A percentile compares a stretch with the other conserved stretches of the same genome.
Evolutionary conservation across 2,329 filamentous ascomycete species (phyloP).

Genomic region (Byssochlamys sp.): DNA sequence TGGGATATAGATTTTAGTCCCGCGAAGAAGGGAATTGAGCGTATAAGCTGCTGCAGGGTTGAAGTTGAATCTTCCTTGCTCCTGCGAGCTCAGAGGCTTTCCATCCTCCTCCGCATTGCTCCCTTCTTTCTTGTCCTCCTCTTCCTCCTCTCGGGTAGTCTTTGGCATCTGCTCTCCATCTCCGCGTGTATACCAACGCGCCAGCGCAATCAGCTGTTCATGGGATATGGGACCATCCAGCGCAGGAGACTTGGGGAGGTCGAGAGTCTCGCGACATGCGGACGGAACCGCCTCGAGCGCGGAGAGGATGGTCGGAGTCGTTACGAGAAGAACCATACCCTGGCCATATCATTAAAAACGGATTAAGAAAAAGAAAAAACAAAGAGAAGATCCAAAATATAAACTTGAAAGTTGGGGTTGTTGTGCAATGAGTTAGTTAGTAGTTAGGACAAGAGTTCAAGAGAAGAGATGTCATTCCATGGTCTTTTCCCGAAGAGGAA

Average conservation of each 20-base stretch:
- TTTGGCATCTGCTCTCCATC: not conserved
- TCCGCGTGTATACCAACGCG: slow-evolving; percentile 16
- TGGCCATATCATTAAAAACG: not conserved
- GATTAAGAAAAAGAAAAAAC: slow-evolving; percentile 2
- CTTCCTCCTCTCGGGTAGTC: slow-evolving; percentile 15
- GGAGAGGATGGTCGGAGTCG: slow-evolving; percentile 30
- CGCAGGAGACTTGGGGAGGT: slow-evolving; percentile 21
- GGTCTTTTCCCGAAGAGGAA: slow-evolving; percentile 17
- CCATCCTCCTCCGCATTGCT: not conserved
- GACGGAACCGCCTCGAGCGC: slow-evolving; percentile 29
- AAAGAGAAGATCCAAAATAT: not conserved
- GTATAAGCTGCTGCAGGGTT: slow-evolving; percentile 31
- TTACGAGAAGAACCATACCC: slow-evolving; percentile 34
- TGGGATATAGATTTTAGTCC: slow-evolving; percentile 63
- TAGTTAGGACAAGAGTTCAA: not conserved
- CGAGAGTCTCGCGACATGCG: slow-evolving; percentile 21
- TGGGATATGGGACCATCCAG: slow-evolving; percentile 33
- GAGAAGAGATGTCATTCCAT: slow-evolving; percentile 1
- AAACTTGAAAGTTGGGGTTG: not conserved
- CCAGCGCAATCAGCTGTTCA: slow-evolving; percentile 29
- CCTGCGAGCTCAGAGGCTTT: not conserved
- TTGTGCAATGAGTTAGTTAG: not conserved
- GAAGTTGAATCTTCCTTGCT: slow-evolving; percentile 2
- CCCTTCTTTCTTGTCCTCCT: slow-evolving; percentile 2
- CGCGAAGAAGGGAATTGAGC: slow-evolving; percentile 62